Conservation (phyloP, 2,329 filamentous ascomycete species). For the Sclerotinia glacialis region DNA sequence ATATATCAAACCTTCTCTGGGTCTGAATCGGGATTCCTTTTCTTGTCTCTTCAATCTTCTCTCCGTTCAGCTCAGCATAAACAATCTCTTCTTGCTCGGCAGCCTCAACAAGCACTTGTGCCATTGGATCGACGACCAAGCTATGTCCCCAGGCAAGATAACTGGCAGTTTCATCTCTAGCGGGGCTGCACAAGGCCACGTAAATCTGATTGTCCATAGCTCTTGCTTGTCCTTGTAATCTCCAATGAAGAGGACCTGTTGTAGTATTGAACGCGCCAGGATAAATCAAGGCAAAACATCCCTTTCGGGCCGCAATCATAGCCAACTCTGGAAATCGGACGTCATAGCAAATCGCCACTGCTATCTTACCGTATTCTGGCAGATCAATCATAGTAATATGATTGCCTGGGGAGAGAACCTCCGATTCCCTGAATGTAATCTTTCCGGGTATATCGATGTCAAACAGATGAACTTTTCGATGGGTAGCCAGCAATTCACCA, state of each 20-base stretch:
- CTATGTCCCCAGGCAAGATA: conserved; percentile 95
- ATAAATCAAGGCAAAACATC: conserved; percentile 85
- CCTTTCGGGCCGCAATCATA: conserved; percentile 79
- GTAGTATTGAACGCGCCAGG: conserved; percentile 97
- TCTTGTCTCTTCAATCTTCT: conserved; percentile 69
- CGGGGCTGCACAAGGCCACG: conserved; percentile 88
- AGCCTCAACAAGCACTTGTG: conserved; percentile 73
- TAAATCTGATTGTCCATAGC: conserved; percentile 95
- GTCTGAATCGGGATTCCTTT: conserved; percentile 79
- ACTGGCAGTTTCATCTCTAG: conserved; percentile 69
- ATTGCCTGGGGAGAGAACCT: conserved; percentile 82
- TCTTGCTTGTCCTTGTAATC: conserved; percentile 73
- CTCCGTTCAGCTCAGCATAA: conserved; percentile 65
- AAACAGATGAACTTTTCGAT: conserved; percentile 94
- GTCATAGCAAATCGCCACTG: conserved; percentile 94
- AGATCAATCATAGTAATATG: conserved; percentile 82
- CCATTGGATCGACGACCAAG: conserved; percentile 83
- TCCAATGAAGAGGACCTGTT: conserved; percentile 90
- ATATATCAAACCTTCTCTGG: conserved; percentile 92
- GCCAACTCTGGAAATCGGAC: conserved; percentile 94
- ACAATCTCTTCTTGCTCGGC: conserved; percentile 76
- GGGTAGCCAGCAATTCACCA: conserved; percentile 77
- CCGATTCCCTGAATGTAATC: conserved; percentile 86
- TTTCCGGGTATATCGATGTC: conserved; percentile 97
- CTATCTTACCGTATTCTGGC: conserved; percentile 83